Conservation (phyloP, 164 flowering plant genomes). For the Hamamelis virginiana region DNA sequence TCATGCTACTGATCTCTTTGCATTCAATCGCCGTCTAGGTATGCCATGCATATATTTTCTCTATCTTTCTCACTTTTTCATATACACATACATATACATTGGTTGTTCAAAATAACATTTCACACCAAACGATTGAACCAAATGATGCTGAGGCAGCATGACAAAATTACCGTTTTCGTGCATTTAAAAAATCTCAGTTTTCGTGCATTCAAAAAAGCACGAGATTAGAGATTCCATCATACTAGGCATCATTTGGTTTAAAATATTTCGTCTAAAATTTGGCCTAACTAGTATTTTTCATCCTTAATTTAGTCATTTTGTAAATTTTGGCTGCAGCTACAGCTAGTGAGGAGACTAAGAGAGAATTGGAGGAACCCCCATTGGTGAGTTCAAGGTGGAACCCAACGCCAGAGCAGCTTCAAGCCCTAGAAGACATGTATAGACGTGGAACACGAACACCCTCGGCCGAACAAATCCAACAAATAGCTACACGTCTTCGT, state of each 20-base stretch:
- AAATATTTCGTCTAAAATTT: no score
- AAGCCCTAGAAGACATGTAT: slow-evolving; percentile 40
- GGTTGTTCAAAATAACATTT: no score
- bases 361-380: neutral
- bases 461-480: slow-evolving; percentile 40
- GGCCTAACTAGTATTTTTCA: no score
- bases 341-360: slow-evolving; percentile 1
- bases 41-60: neutral
- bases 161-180: no score
- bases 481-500: slow-evolving; percentile 38
- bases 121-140: no score
- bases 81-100: no score
- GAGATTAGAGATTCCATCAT: no score
- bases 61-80: neutral
- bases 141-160: no score
- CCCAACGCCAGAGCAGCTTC: slow-evolving; percentile 51
- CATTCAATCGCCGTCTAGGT: slow-evolving; percentile 9
- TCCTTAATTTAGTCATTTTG: neutral
- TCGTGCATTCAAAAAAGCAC: no score
- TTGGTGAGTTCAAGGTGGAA: slow-evolving; percentile 37
- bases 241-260: no score
- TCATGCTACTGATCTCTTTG: neutral
- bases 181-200: no score
- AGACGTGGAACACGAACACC: slow-evolving; percentile 39
- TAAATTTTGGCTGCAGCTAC: neutral